Percentiles rank a stretch among this genome's conserved stretches.
Evolutionary conservation across 192 early-diverging fungal genomes (phyloP).

Genomic region (Coemansia furcata): DNA sequence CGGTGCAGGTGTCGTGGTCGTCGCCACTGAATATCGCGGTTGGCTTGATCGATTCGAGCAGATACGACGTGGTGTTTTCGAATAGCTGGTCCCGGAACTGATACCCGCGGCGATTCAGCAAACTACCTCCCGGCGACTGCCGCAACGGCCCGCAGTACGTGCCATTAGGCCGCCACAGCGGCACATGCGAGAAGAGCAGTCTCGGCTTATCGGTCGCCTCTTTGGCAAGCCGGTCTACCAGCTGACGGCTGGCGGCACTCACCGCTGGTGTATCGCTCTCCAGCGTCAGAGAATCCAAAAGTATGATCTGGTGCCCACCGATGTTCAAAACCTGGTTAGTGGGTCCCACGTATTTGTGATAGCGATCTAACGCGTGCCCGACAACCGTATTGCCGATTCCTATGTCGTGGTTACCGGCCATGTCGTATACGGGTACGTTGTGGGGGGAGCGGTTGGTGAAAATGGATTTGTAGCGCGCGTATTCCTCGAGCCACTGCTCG

Average conservation of each 20-base stretch:
- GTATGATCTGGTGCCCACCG: slow-evolving; percentile 64
- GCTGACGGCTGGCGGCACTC: slow-evolving; percentile 3
- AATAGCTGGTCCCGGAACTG: slow-evolving; percentile 89
- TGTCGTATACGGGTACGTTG: slow-evolving; percentile 48
- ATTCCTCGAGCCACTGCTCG: slow-evolving; percentile 57
- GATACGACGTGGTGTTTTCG: slow-evolving; percentile 52
- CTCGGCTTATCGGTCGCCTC: slow-evolving; percentile 10
- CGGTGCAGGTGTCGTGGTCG: slow-evolving; percentile 89
- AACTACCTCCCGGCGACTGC: slow-evolving; percentile 31
- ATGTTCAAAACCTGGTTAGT: slow-evolving; percentile 56
- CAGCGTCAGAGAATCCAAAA: slow-evolving; percentile 77
- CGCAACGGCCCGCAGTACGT: slow-evolving; percentile 72
- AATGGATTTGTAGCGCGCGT: slow-evolving; percentile 54
- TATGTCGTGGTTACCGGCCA: slow-evolving; percentile 93
- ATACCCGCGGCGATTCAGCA: slow-evolving; percentile 67
- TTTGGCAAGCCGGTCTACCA: slow-evolving; percentile 15
- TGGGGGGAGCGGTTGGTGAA: slow-evolving; percentile 47
- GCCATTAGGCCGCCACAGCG: slow-evolving; percentile 67
- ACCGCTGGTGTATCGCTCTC: slow-evolving; percentile 26
- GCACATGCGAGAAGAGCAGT: slow-evolving; percentile 86
- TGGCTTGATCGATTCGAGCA: slow-evolving; percentile 65
- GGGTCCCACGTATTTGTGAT: slow-evolving; percentile 55
- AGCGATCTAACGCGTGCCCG: slow-evolving; percentile 40
- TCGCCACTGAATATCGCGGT: slow-evolving; percentile 81
- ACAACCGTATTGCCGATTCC: slow-evolving; percentile 71